Conservation (phyloP, 306 rosid species). For the Inga leiocalycina region DNA sequence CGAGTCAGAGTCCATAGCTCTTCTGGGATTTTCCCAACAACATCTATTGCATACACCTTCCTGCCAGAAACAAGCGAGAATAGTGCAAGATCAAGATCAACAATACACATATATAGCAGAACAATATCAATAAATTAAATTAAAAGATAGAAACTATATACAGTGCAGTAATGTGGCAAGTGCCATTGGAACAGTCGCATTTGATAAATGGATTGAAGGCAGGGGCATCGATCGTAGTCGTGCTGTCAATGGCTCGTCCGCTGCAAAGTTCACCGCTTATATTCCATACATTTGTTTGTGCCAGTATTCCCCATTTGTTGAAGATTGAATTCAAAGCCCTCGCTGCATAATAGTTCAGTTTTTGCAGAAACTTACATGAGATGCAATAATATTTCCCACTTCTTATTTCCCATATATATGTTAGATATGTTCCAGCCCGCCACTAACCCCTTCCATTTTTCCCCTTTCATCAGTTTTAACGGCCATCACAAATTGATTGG, state of each 20-base stretch:
- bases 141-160: constrained; percentile 26
- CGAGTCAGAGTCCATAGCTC: constrained; percentile 73
- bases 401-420: no score
- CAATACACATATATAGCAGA: background rate
- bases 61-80: constrained; percentile 39
- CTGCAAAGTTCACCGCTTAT: constrained; percentile 45
- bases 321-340: constrained; percentile 66
- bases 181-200: constrained; percentile 57
- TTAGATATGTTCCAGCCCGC: no score
- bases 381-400: background rate
- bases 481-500: no score
- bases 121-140: background rate
- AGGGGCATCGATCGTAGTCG: background rate
- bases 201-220: constrained; percentile 60
- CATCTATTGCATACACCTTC: constrained; percentile 50
- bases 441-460: no score
- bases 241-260: background rate
- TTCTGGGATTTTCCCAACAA: constrained; percentile 59
- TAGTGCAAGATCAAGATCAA: background rate
- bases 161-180: constrained; percentile 68
- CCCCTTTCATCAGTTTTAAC: no score
- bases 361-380: background rate
- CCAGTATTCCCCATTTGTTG: constrained; percentile 48
- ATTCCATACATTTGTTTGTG: constrained; percentile 53
- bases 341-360: constrained; percentile 37